Conservation (phyloP, 345 rosid genomes). For the Lepidium aucheri region DNA sequence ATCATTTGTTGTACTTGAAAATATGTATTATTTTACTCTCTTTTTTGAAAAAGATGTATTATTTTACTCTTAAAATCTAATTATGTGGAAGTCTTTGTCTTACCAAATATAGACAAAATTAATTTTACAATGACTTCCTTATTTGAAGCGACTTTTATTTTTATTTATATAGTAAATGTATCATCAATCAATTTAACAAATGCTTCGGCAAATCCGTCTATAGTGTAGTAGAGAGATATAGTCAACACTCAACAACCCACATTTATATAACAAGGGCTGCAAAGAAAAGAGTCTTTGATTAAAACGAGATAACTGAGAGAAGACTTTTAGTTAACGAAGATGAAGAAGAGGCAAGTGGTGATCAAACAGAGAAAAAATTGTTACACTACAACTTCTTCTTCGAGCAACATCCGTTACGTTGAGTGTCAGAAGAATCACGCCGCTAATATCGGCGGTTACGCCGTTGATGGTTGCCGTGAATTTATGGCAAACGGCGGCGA, state of each 20-base stretch:
- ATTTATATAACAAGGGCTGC: constrained; percentile 2
- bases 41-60: too few species aligned
- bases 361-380: constrained; percentile 39
- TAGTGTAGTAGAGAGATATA: not conserved
- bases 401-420: constrained; percentile 50
- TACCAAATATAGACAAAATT: constrained; percentile 8
- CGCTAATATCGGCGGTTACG: constrained; percentile 57
- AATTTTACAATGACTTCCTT: constrained; percentile 1
- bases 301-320: not conserved
- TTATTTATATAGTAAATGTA: too few species aligned
- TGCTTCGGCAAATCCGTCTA: constrained; percentile 9
- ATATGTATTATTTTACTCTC: not conserved
- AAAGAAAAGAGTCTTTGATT: not conserved
- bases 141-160: not conserved
- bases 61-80: not conserved
- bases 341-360: constrained; percentile 77
- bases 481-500: constrained; percentile 63
- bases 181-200: not conserved
- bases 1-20: not conserved
- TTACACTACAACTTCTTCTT: constrained; percentile 38
- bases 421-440: constrained; percentile 88
- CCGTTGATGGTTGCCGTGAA: constrained; percentile 80
- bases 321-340: constrained; percentile 8
- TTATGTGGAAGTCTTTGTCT: constrained; percentile 4
- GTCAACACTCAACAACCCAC: constrained; percentile 25